These are phyloP conservation scores for Stemphylium beticola DNA, from an alignment of 2,329 filamentous ascomycete species.

Conservation along the genomic window DNA sequence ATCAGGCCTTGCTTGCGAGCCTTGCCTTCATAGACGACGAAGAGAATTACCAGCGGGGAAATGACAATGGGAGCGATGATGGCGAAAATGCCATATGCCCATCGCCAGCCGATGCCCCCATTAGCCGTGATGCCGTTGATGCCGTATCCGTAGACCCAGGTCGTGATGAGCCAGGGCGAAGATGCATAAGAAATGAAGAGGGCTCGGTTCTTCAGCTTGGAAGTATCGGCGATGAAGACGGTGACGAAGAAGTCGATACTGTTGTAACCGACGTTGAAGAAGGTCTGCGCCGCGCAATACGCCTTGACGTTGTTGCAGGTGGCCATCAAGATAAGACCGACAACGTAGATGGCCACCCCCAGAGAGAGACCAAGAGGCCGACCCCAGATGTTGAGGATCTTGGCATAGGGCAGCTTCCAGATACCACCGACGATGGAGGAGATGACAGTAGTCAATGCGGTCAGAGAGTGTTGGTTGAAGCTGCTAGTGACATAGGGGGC, in stretches of 20 bases:
- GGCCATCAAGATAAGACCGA: conserved; percentile 70
- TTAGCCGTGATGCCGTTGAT: conserved; percentile 53
- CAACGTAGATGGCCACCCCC: conserved; percentile 38
- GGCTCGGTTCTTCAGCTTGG: conserved; percentile 65
- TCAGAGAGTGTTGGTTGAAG: conserved; percentile 47
- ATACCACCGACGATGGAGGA: conserved; percentile 48
- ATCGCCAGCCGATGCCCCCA: conserved; percentile 62
- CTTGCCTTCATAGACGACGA: conserved; percentile 64
- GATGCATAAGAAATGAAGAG: conserved; percentile 62
- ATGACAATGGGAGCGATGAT: conserved; percentile 68
- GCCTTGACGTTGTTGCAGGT: conserved; percentile 65
- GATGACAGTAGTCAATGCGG: conserved; percentile 48
- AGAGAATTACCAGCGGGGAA: conserved; percentile 66
- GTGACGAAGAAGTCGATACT: conserved; percentile 68
- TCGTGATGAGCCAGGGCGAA: conserved; percentile 42
- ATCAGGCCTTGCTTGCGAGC: conserved; percentile 64
- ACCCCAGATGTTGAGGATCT: conserved; percentile 54
- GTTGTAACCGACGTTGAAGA: conserved; percentile 68
- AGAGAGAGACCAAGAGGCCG: conserved; percentile 47
- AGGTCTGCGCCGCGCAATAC: conserved; percentile 70
- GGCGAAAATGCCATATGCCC: conserved; percentile 71
- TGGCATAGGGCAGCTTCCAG: conserved; percentile 51
- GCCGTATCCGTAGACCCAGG: conserved; percentile 38
- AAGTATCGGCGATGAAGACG: conserved; percentile 73
- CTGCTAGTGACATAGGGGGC: conserved; percentile 50